These are phyloP conservation scores for Penicillium nucicola DNA, from an alignment of 495 filamentous ascomycete genomes.

Conservation along the genomic window DNA sequence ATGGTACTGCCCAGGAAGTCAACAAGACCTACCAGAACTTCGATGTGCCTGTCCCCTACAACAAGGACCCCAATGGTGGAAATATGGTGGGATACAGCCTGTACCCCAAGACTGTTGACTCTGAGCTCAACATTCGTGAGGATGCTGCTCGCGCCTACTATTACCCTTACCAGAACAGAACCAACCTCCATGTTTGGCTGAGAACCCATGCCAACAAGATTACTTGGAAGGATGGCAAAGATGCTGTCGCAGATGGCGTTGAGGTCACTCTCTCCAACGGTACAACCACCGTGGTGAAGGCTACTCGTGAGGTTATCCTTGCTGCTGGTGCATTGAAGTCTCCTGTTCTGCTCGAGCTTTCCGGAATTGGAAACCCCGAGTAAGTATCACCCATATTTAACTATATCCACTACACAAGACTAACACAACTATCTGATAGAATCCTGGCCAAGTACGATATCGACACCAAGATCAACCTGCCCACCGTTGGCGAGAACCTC, in stretches of 20 bases:
- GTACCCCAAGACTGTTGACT: constrained; percentile 21
- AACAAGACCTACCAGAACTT: constrained; percentile 21
- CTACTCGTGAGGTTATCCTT: constrained; percentile 18
- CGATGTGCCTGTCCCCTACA: constrained; percentile 15
- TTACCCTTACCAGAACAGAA: constrained; percentile 19
- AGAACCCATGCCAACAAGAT: constrained; percentile 18
- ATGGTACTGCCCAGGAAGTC: constrained; percentile 18
- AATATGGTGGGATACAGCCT: constrained; percentile 21
- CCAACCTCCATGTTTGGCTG: constrained; percentile 21
- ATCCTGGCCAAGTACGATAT: constrained; percentile 18
- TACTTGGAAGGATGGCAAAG: constrained; percentile 17
- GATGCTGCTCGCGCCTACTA: constrained; percentile 26
- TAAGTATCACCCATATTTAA: constrained; percentile 3
- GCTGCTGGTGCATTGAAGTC: constrained; percentile 17
- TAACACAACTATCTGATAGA: not conserved
- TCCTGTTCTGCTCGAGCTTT: constrained; percentile 18
- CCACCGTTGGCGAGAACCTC: constrained; percentile 22
- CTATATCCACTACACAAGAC: too few species aligned
- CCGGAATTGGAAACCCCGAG: constrained; percentile 17
- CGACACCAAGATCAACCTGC: constrained; percentile 15
- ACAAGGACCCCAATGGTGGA: constrained; percentile 20
- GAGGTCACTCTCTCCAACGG: constrained; percentile 19
- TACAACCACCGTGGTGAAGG: constrained; percentile 14
- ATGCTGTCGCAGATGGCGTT: constrained; percentile 15
- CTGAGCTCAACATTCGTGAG: constrained; percentile 20